Base-by-base conservation (phyloP, 805 yeast species). In the Saturnispora halmiae region DNA sequence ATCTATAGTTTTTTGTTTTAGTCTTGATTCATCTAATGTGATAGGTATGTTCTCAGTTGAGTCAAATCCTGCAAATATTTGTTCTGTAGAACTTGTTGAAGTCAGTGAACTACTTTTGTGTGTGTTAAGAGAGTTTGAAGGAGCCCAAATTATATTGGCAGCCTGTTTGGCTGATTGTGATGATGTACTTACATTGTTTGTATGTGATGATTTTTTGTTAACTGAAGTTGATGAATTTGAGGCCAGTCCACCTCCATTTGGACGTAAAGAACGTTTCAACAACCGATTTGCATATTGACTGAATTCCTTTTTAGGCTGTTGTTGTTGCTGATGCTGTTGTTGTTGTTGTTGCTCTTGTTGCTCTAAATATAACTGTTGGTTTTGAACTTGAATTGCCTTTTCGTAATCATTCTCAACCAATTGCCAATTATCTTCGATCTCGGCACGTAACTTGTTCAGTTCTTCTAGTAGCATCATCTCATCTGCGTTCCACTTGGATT, bases 401-500 rank as follows among this genome's bases (percentile, higher is more conserved):
- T 45, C 46, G 29, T 39, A 40, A 24, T 44, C 38, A 15, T 31
- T 27, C 3, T 42, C 34, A 7, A 41, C 31, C 13, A 28, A 13
- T 9, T 28, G 32, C 34, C 31, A 43, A 24, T 43, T 43, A 4
- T 41, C 43, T 31, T 46, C 49, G 13, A 46, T 35, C 38, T 46
- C 49, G 10, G 49, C 49, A 6, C 46, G 41, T 11, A 46, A 24
- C 29, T 46, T 46, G 22, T 46, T 46, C 2, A 46, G 30, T 59
- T 53, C 71, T 39, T 61, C 69, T 27, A 63, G 49, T 7, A 73
- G 50, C 46, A 66, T 62, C 3, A 61, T 41, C 46, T 73, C 79
- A 43, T 73, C 78, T 3, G 64, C 66, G 0, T 71, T 51, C 51
- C 73, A 39, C 45, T 47, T 43, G 42, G 40, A 51, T 45, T 49